Conservation (phyloP, 371 early-diverging fungal species). For the Mucor racemosus region DNA sequence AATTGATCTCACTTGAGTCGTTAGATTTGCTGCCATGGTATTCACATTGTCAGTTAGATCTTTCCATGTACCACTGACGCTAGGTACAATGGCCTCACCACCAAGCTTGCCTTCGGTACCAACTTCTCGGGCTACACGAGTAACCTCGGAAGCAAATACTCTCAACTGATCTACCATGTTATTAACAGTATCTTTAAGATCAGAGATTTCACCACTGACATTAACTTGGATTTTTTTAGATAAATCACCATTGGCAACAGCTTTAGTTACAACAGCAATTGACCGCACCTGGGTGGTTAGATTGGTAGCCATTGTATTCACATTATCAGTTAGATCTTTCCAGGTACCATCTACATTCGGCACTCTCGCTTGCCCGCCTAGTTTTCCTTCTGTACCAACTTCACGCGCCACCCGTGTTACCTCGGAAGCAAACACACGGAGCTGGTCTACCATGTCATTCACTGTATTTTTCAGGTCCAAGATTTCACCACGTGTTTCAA, state of each 20-base stretch:
- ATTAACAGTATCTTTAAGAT: slow-evolving; percentile 52
- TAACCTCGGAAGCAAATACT: slow-evolving; percentile 27
- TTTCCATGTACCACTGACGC: slow-evolving; percentile 60
- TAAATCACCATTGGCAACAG: slow-evolving; percentile 53
- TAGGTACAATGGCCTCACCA: too few relatives aligned
- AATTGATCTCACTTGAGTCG: slow-evolving; percentile 63
- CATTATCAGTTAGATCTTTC: slow-evolving; percentile 74
- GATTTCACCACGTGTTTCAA: slow-evolving; percentile 49
- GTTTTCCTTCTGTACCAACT: slow-evolving; percentile 59
- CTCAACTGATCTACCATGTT: slow-evolving; percentile 48
- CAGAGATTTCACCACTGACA: slow-evolving; percentile 37
- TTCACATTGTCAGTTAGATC: slow-evolving; percentile 73
- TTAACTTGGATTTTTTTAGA: slow-evolving; percentile 45
- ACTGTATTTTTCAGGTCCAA: slow-evolving; percentile 36
- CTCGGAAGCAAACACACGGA: slow-evolving; percentile 47
- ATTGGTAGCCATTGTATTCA: slow-evolving; percentile 64
- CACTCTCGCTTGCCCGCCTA: slow-evolving; percentile 58
- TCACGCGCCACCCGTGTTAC: slow-evolving; percentile 49
- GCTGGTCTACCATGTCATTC: slow-evolving; percentile 40
- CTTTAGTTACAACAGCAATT: slow-evolving; percentile 51
- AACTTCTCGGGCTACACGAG: too few relatives aligned
- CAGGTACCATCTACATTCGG: slow-evolving; percentile 70
- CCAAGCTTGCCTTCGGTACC: too few relatives aligned
- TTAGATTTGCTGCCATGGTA: slow-evolving; percentile 65
- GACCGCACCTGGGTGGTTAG: slow-evolving; percentile 53